Evolutionary conservation across 2,329 filamentous ascomycete species (phyloP), one percentile per base, ranked within the genome.

Genomic region (Calonectria pauciramosa): DNA sequence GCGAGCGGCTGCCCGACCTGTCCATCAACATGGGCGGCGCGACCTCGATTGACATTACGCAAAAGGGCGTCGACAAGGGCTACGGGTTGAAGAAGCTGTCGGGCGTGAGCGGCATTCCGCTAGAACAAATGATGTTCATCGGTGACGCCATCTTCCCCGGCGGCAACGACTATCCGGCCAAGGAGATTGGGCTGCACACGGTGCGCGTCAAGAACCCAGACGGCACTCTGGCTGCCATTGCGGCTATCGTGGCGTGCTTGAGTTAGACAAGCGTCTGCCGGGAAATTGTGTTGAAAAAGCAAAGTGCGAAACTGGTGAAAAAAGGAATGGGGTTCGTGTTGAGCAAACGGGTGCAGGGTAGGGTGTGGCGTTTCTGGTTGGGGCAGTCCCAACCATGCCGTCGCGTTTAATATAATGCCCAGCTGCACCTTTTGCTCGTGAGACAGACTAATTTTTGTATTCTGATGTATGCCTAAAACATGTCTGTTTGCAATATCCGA

Each of bases 91-190:
- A 63, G 56, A 63, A 63, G 36, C 14, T 63, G 23, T 36, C 56
- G 16, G 34, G 36, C 34, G 56, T 26, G 14, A 63, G 56, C 9
- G 56, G 56, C 9, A 63, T 63, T 11, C 56, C 56, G 9, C 23
- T 63, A 1, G 56, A 63, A 16, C 56, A 63, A n/a, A 63, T 63
- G 56, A 63, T 63, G 56, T 63, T 63, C 23, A 63, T 63, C 23
- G 34, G 56, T 41, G 34, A 63, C 16, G 56, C 56, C 7, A 63
- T 63, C 38, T 63, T 63, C 23, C 56, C 56, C 7, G 56, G 56
- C 0, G 56, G 56, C 23, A 63, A 63, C 36, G 56, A 63, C 23
- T 63, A 63, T 41, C 56, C 56, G 10, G 56, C 34, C 16, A 63
- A 63, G 36, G 34, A 63, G 56, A 26, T 63, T 23, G 56, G 56